Conservation (phyloP, 192 early-diverging fungal genomes). For the Nowakowskiella sp. region DNA sequence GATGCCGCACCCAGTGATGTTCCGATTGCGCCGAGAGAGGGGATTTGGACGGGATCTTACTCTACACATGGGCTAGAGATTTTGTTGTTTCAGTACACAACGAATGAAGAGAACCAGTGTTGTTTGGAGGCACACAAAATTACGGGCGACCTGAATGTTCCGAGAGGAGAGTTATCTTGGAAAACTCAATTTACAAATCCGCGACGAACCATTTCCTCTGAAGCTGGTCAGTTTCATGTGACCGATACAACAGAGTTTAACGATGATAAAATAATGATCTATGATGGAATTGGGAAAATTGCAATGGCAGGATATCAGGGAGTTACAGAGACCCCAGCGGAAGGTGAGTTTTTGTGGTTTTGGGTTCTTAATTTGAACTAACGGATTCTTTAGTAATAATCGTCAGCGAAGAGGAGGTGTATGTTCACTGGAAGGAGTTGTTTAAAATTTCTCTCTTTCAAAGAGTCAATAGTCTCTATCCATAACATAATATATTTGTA, state of each 20-base stretch:
- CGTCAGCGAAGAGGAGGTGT: slow-evolving; percentile 11
- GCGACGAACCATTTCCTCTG: background rate
- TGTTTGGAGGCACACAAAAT: slow-evolving; percentile 16
- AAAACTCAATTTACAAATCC: slow-evolving; percentile 5
- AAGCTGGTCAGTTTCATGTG: background rate
- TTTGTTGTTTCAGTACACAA: too few relatives aligned
- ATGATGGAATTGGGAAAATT: slow-evolving; percentile 18
- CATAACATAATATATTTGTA: too few relatives aligned
- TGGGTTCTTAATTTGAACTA: background rate
- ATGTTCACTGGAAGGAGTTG: slow-evolving; percentile 24
- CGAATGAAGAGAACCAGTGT: too few relatives aligned
- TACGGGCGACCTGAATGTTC: slow-evolving; percentile 31
- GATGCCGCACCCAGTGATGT: too few relatives aligned
- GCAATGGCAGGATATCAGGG: slow-evolving; percentile 22
- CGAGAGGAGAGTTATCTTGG: slow-evolving; percentile 20
- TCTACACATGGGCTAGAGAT: too few relatives aligned
- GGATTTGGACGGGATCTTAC: too few relatives aligned
- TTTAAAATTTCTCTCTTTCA: slow-evolving; percentile 12
- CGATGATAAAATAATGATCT: slow-evolving; percentile 9
- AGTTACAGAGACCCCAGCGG: slow-evolving; percentile 12
- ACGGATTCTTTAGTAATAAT: slow-evolving; percentile 15
- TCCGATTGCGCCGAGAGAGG: too few relatives aligned
- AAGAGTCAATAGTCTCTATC: too few relatives aligned
- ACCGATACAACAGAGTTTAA: slow-evolving; percentile 10
- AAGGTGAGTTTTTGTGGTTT: slow-evolving; percentile 10